Conservation (phyloP, 169 alveolate genomes). For the Plasmodium vivax region DNA sequence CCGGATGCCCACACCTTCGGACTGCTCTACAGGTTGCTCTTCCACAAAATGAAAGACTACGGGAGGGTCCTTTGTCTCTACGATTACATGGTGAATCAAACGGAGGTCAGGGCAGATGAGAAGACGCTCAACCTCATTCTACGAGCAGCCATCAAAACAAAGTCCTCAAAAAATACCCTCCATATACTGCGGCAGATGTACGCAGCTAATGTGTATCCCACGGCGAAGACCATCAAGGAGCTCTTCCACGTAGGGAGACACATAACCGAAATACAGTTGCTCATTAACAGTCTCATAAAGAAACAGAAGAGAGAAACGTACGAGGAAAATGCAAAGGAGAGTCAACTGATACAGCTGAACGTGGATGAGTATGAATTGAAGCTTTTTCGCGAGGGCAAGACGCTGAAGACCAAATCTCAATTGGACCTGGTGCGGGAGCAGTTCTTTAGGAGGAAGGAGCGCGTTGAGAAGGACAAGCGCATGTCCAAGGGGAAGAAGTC, state of each 20-base stretch:
- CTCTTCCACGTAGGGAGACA: constrained; percentile 86
- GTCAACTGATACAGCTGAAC: constrained; percentile 78
- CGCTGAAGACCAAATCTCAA: constrained; percentile 36
- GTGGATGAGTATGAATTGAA: constrained; percentile 82
- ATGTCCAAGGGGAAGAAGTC: constrained; percentile 62
- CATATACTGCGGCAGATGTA: constrained; percentile 83
- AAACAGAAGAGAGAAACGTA: constrained; percentile 81
- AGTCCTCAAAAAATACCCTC: constrained; percentile 79
- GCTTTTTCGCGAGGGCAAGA: constrained; percentile 56
- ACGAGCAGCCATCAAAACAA: constrained; percentile 49
- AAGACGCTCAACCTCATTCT: constrained; percentile 25
- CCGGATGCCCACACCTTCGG: constrained; percentile 75
- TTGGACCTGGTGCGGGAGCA: constrained; percentile 69
- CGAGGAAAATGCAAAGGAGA: constrained; percentile 75
- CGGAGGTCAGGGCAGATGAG: constrained; percentile 18
- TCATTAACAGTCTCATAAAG: constrained; percentile 75
- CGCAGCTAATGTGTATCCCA: constrained; percentile 82
- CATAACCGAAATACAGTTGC: constrained; percentile 83
- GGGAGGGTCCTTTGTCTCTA: constrained; percentile 65
- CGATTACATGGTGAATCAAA: constrained; percentile 31
- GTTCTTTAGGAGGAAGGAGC: constrained; percentile 66
- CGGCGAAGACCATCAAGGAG: constrained; percentile 80
- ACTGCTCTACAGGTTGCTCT: constrained; percentile 61
- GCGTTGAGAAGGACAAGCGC: constrained; percentile 32
- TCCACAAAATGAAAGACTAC: constrained; percentile 66